Base-by-base conservation (phyloP, 805 yeast species). In the Candida namnaoensis region DNA sequence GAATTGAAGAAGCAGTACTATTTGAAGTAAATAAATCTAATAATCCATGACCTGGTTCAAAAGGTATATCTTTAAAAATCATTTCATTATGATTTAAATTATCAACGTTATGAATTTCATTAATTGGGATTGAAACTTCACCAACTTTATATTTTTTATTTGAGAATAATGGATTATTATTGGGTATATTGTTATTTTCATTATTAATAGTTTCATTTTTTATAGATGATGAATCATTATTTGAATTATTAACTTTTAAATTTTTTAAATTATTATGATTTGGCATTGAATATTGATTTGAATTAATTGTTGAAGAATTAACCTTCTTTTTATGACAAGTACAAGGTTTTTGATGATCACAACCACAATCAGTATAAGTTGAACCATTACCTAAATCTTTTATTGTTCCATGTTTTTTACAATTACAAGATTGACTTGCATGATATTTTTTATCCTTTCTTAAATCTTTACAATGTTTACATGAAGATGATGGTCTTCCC, bases 401-500 rank as follows among this genome's bases (percentile, higher is more conserved):
- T 41, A 51, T 49, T n/a, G 53, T 45, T n/a, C 61, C 59, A 28
- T 56, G 60, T 33, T 58, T 61, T 38, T 58, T 47, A 65, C 95
- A 87, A 4, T 77, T 69, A 61, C 98, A 87, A 19, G 72, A 60
- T 7, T 75, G 75, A 1, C 65, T 53, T 0, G 72, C 64, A 56
- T 85, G 93, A 2, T 78, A 66, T 51, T 81, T 78, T 50, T 80
- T 82, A 46, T 69, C 56, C 54, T 78, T 80, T 33, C 95, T 66
- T 49, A 80, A 74, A 43, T 82, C 87, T 47, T 88, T 79, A 58
- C 96, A 91, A 57, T 85, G 95, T 34, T 73, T 69, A 56, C 98
- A 91, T 55, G 88, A 96, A 2, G 95, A 81, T 0, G 96, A 80
- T 1, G 99, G 99, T 43, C 99, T 71, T 4, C 99, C 99, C 58